Conservation (phyloP, 2,329 filamentous ascomycete species). For the Phyllosticta capitalensis region DNA sequence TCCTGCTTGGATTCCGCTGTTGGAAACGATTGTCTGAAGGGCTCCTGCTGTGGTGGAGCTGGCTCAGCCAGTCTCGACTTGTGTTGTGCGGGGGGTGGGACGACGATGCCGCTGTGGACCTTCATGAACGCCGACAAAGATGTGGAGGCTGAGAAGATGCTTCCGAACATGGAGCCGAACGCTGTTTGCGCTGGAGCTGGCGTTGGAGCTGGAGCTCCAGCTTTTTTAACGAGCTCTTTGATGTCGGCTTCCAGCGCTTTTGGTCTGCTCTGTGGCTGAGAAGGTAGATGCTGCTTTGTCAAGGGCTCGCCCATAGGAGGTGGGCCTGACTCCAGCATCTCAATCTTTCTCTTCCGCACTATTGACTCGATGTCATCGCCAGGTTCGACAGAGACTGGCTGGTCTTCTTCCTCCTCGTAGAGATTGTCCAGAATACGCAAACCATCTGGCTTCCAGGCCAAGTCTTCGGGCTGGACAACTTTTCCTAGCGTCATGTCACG, state of each 20-base stretch:
- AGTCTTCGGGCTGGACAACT: conserved; percentile 30
- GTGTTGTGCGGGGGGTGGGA: background rate
- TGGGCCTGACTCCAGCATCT: conserved; percentile 14
- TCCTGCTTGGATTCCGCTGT: background rate
- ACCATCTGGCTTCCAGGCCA: conserved; percentile 41
- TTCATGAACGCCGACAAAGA: conserved; percentile 44
- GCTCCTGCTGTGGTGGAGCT: background rate
- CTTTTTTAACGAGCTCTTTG: background rate
- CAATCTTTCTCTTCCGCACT: conserved; percentile 31
- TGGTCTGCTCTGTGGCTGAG: background rate
- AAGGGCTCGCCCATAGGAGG: background rate
- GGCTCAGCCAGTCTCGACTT: too few species aligned
- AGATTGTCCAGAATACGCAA: conserved; percentile 35
- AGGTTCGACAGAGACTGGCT: conserved; percentile 16
- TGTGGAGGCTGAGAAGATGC: conserved; percentile 31
- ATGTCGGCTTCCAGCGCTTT: background rate
- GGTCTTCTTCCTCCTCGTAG: conserved; percentile 28
- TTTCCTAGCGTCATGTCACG: conserved; percentile 22
- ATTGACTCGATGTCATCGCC: conserved; percentile 27
- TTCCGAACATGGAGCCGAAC: conserved; percentile 13
- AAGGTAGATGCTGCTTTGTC: background rate
- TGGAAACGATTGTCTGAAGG: background rate
- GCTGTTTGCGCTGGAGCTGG: background rate
- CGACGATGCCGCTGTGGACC: conserved; percentile 21
- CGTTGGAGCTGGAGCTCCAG: background rate